These are phyloP conservation scores for Leishmania braziliensis DNA, from an alignment of 208 protist species.

Conservation along the genomic window DNA sequence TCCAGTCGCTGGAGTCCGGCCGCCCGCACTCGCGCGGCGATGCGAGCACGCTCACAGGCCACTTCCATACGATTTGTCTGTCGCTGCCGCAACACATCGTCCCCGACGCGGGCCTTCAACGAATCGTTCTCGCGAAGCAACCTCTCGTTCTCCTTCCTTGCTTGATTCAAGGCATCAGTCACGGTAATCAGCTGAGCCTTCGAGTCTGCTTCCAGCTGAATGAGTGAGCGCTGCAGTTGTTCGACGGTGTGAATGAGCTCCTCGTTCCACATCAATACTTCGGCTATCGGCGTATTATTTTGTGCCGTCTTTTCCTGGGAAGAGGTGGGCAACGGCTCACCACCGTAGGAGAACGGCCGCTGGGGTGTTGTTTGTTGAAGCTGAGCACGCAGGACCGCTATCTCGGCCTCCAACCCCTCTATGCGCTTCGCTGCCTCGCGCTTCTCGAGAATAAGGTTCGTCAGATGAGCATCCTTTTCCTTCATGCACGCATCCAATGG, in stretches of 20 bases:
- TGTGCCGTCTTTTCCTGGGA: conserved; percentile 10
- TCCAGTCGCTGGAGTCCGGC: conserved; percentile 75
- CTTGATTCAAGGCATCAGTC: conserved; percentile 41
- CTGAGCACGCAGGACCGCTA: conserved; percentile 29
- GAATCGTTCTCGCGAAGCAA: conserved; percentile 64
- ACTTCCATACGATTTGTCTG: conserved; percentile 77
- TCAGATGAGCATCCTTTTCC: conserved; percentile 39
- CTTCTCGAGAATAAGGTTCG: conserved; percentile 43
- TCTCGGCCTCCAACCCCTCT: conserved; percentile 38
- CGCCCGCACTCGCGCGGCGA: conserved; percentile 53
- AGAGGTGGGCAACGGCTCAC: not conserved
- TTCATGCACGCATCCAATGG: conserved; percentile 4
- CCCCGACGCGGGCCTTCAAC: conserved; percentile 70
- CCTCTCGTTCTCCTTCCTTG: conserved; percentile 34
- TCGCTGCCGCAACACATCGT: conserved; percentile 76
- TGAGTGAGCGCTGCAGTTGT: conserved; percentile 49
- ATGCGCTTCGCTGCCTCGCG: conserved; percentile 42
- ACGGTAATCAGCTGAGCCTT: conserved; percentile 57
- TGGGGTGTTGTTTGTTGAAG: conserved; percentile 16
- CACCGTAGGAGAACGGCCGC: conserved; percentile 3
- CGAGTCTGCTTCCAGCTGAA: conserved; percentile 56
- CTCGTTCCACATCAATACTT: conserved; percentile 61
- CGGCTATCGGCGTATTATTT: conserved; percentile 31
- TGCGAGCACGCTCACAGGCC: conserved; percentile 55
- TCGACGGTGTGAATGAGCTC: conserved; percentile 73